Evolutionary conservation across 1,284 basidiomycete species (phyloP).

Genomic region (Cryptococcus maquisensis): DNA sequence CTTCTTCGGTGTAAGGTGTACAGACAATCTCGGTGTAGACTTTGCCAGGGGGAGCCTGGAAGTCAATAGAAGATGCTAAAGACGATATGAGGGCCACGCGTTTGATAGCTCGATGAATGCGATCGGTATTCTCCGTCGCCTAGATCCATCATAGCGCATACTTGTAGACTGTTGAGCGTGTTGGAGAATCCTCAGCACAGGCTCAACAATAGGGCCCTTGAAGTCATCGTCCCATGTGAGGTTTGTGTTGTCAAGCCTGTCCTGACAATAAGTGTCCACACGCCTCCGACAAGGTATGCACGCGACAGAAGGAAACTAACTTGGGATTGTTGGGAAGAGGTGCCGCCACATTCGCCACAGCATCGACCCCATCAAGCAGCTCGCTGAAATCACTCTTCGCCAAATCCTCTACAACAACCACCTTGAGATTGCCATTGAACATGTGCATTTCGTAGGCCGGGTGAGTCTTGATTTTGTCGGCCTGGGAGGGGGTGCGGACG

Average conservation of each 20-base stretch:
- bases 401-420: not conserved
- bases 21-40: not conserved
- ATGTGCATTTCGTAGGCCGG: not conserved
- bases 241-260: slow-evolving; percentile 9
- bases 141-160: slow-evolving; percentile 10
- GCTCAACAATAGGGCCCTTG: too few relatives aligned
- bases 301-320: not conserved
- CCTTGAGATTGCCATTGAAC: not conserved
- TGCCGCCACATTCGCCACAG: not conserved
- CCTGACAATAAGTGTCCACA: too few relatives aligned
- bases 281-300: too few relatives aligned
- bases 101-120: slow-evolving; percentile 8
- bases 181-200: too few relatives aligned
- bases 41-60: slow-evolving; percentile 7
- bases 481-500: not conserved
- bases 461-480: not conserved
- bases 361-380: not conserved
- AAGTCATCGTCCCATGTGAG: slow-evolving; percentile 34
- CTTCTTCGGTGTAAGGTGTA: not conserved
- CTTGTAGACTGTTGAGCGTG: too few relatives aligned
- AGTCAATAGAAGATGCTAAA: slow-evolving; percentile 22
- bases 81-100: slow-evolving; percentile 9
- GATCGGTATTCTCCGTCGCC: slow-evolving; percentile 15
- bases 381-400: slow-evolving; percentile 5
- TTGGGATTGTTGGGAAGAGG: not conserved